phyloP scores from a whole-genome alignment of 176 grass and related monocot species.

The Chloris gayana region DNA sequence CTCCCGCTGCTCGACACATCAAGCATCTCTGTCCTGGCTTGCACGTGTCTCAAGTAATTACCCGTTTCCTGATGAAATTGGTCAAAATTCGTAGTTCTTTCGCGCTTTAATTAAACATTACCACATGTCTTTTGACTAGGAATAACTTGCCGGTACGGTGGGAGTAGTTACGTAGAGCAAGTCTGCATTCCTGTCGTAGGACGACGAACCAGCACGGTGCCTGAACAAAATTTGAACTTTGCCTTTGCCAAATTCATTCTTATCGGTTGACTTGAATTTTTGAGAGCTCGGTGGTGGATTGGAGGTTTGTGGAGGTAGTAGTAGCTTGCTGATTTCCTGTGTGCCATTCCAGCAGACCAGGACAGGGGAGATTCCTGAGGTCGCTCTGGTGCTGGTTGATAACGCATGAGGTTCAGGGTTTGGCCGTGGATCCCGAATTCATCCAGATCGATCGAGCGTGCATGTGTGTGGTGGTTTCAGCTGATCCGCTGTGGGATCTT shows the following conservation, averaged over 20 bases:
- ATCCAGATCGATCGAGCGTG: conserved; percentile 1
- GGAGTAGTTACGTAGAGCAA: no score
- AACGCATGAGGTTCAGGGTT: no score
- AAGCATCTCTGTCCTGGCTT: background rate
- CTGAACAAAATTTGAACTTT: background rate
- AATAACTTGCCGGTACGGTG: no score
- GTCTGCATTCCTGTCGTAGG: no score
- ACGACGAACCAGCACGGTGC: no score
- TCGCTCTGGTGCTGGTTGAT: background rate
- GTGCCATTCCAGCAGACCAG: background rate
- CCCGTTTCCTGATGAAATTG: background rate
- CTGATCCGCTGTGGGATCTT: no score
- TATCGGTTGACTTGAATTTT: background rate
- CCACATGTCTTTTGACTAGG: no score
- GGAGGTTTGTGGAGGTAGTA: no score
- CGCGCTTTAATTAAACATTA: no score
- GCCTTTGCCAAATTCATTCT: background rate
- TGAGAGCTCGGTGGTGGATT: background rate
- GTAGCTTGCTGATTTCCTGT: background rate
- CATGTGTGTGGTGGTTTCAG: background rate
- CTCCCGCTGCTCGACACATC: conserved; percentile 24
- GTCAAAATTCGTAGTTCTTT: no score
- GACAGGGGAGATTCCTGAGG: background rate
- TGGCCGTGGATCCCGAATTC: background rate
- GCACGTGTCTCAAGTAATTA: background rate